phyloP scores from a whole-genome alignment of 768 basidiomycete genomes.

The Gymnopilus junonius region DNA sequence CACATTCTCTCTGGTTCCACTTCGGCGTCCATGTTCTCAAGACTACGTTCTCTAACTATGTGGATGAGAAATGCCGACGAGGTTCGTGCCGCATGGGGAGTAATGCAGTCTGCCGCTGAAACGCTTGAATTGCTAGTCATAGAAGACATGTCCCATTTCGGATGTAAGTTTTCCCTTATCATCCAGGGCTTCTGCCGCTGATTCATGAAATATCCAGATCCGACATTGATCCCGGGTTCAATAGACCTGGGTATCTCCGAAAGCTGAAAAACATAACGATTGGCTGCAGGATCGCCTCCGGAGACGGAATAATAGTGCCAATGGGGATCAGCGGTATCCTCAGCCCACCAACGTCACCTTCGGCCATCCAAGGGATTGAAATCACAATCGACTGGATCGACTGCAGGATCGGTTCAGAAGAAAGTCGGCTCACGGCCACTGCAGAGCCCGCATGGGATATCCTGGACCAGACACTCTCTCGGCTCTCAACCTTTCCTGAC shows the following conservation, averaged over 20 bases:
- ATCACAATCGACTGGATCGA: constrained; percentile 14
- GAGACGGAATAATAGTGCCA: constrained; percentile 10
- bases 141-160: constrained; percentile 11
- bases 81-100: constrained; percentile 2
- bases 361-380: not conserved
- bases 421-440: not conserved
- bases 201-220: not conserved
- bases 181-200: too few species aligned
- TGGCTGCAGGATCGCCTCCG: not conserved
- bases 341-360: not conserved
- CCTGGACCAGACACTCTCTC: constrained; percentile 6
- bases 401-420: constrained; percentile 8
- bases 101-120: constrained; percentile 7
- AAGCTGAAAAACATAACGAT: not conserved
- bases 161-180: not conserved
- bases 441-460: not conserved
- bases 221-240: constrained; percentile 1
- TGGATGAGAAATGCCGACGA: constrained; percentile 15
- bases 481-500: not conserved
- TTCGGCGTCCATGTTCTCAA: not conserved
- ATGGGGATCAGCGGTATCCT: constrained; percentile 12
- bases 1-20: not conserved
- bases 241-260: constrained; percentile 9
- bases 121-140: constrained; percentile 11
- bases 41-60: not conserved